A percentile compares a stretch with the other conserved stretches of the same genome.
These are phyloP conservation scores for Dothideomycetes sp. DNA, from an alignment of 2,329 filamentous ascomycete species.

Conservation along the genomic window DNA sequence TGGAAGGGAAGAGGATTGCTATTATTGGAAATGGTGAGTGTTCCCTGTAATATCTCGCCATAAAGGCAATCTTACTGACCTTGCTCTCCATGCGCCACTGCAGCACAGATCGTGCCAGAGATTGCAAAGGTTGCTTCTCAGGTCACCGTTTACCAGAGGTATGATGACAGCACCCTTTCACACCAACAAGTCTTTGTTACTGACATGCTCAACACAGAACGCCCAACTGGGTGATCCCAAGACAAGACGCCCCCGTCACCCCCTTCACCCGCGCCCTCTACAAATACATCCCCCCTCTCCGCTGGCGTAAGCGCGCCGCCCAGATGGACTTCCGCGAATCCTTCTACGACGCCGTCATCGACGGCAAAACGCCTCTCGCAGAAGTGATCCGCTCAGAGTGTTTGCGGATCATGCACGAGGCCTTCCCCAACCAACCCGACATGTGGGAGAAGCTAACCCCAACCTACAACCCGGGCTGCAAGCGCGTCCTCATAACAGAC, in stretches of 20 bases:
- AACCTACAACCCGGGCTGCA: slow-evolving; percentile 43
- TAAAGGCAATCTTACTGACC: background rate
- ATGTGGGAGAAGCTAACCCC: slow-evolving; percentile 44
- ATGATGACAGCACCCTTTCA: no score
- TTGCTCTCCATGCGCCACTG: slow-evolving; percentile 38
- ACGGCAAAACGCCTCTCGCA: slow-evolving; percentile 28
- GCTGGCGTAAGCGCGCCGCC: slow-evolving; percentile 37
- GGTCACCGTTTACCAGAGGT: slow-evolving; percentile 47
- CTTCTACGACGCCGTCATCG: slow-evolving; percentile 34
- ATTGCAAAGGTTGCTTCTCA: slow-evolving; percentile 38
- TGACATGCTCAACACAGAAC: no score
- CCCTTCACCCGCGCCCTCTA: slow-evolving; percentile 30
- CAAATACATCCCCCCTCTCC: slow-evolving; percentile 39
- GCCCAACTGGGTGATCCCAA: slow-evolving; percentile 39
- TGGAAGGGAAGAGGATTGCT: slow-evolving; percentile 44
- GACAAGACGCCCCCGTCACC: slow-evolving; percentile 37
- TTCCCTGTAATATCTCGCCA: background rate
- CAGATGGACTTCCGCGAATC: slow-evolving; percentile 47
- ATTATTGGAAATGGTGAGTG: slow-evolving; percentile 48
- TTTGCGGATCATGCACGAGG: slow-evolving; percentile 32
- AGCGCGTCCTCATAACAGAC: slow-evolving; percentile 43
- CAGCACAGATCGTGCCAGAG: slow-evolving; percentile 48
- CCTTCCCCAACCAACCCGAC: slow-evolving; percentile 38
- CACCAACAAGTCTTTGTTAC: no score
- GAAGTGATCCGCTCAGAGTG: slow-evolving; percentile 31